These are phyloP conservation scores for Ramaria sp. DNA, from an alignment of 768 basidiomycete species.

Conservation along the genomic window DNA sequence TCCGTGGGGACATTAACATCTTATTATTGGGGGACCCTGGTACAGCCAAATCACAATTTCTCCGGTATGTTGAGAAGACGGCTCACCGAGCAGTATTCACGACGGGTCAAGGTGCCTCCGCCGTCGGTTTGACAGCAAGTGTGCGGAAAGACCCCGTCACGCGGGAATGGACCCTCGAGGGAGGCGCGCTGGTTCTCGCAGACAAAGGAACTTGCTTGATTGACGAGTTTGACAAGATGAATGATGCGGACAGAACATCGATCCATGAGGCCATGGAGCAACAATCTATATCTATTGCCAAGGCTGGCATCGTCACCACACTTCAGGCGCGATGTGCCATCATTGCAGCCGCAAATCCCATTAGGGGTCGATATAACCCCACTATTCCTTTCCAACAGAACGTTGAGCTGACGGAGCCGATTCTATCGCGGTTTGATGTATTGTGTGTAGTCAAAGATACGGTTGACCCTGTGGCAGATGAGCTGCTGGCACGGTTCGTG, in stretches of 20 bases:
- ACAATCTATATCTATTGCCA: slow-evolving; percentile 97
- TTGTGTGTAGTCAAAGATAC: slow-evolving; percentile 97
- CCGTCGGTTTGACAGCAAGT: slow-evolving; percentile 96
- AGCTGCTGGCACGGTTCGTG: slow-evolving; percentile 93
- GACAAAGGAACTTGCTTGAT: slow-evolving; percentile 97
- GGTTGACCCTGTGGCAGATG: slow-evolving; percentile 94
- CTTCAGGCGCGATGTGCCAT: slow-evolving; percentile 96
- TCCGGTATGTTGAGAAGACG: slow-evolving; percentile 99
- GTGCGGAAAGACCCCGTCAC: slow-evolving; percentile 98
- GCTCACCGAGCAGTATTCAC: slow-evolving; percentile 96
- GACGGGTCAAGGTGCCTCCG: slow-evolving; percentile 95
- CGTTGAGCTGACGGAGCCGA: slow-evolving; percentile 96
- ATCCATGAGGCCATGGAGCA: slow-evolving; percentile 99
- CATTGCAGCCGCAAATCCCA: slow-evolving; percentile 95
- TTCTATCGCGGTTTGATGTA: slow-evolving; percentile 95
- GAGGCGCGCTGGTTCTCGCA: slow-evolving; percentile 94
- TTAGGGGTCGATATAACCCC: slow-evolving; percentile 94
- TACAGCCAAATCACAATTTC: slow-evolving; percentile 97
- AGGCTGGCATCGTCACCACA: slow-evolving; percentile 97
- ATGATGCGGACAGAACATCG: slow-evolving; percentile 92
- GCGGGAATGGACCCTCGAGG: slow-evolving; percentile 96
- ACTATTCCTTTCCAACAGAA: slow-evolving; percentile 98
- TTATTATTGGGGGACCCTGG: slow-evolving; percentile 95
- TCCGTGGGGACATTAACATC: slow-evolving; percentile 97
- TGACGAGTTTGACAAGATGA: slow-evolving; percentile 99